These are phyloP conservation scores for Syzygium syzygioides DNA, from an alignment of 441 rosid genomes.

Conservation along the genomic window DNA sequence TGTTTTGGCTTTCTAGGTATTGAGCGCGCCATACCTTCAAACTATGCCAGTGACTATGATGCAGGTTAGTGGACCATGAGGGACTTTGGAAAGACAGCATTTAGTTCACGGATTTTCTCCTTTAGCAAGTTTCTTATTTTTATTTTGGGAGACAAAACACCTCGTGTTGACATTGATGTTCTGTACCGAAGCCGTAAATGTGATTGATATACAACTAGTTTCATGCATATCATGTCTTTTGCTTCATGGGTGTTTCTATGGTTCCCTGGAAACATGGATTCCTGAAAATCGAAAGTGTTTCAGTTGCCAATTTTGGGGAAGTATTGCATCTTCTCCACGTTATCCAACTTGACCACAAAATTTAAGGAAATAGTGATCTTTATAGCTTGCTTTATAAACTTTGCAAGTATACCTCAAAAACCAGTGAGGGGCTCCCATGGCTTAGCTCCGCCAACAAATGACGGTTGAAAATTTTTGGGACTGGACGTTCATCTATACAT, in stretches of 20 bases:
- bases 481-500: background rate
- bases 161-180: background rate
- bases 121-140: background rate
- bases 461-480: background rate
- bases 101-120: background rate
- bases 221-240: background rate
- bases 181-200: background rate
- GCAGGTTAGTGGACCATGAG: conserved; percentile 42
- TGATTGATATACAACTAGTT: background rate
- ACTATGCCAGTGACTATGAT: conserved; percentile 29
- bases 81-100: background rate
- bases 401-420: background rate
- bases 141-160: background rate
- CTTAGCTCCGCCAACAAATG: background rate
- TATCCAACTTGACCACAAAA: background rate
- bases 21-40: conserved; percentile 93
- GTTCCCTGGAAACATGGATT: background rate
- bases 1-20: conserved; percentile 45
- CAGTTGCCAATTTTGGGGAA: background rate
- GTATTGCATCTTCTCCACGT: background rate
- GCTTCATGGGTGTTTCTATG: background rate
- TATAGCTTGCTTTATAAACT: background rate
- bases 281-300: background rate
- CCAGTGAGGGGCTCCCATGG: background rate
- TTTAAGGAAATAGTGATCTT: background rate